Base-by-base conservation (phyloP, 2,329 filamentous ascomycete genomes). In the Lachnellula suecica region DNA sequence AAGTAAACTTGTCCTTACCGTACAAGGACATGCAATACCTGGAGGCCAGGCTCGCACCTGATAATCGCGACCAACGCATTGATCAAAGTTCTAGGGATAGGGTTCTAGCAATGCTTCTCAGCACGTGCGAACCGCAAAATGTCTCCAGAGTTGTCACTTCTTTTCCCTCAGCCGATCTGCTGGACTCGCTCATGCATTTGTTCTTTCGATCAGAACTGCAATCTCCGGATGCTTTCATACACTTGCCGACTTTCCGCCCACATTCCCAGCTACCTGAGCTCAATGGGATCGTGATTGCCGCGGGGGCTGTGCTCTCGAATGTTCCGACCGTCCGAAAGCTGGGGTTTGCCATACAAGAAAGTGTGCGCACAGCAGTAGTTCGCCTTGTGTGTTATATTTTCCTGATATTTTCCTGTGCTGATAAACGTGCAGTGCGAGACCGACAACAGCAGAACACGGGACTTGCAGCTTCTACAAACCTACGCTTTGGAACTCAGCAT, bases 401-500 rank as follows among this genome's bases (percentile, higher is more conserved):
- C 22, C 22, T 15, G 22, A 4, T 3, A 42, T 24, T 9, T 2
- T 15, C 17, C 22, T 6, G 25, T 25, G 25, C 22, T 42, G 22
- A 42, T 25, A 27, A 8, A n/a, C 5, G 6, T 27, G 15, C n/a
- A 57, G 51, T 74, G 78, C 35, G 78, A 81, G 57, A 66, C 71
- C 22, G 72, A 77, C 58, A 81, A 81, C 52, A 70, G 69, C 4
- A 60, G 71, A 3, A 79, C 79, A 11, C 69, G 79, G 20, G 74
- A 82, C 50, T 63, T 83, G 3, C 72, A 78, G 41, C 71, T 75
- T 20, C 67, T 79, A 19, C 79, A 81, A 58, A 73, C 74, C 3
- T 77, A 75, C 46, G 66, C 77, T 11, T 59, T 83, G 4, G 66
- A 72, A 29, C 68, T 82, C 2, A 74, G 79, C 44, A 72, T 82